Evolutionary conservation across 202 grass and related monocot genomes (phyloP).

Genomic region (Schoenoplectus triqueter): DNA sequence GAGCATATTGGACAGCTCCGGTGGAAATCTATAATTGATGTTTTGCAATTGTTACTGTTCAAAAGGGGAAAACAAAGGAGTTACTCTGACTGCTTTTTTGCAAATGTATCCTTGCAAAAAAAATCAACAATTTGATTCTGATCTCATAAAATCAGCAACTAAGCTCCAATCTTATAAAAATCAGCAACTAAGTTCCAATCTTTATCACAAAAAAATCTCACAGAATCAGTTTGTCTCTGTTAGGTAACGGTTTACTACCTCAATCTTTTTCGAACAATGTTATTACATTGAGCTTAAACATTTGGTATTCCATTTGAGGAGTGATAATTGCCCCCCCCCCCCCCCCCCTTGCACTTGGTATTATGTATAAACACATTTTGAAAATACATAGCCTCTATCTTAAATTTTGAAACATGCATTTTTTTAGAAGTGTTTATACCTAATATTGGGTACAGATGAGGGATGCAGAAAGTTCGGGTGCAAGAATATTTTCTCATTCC

Average conservation of each 20-base stretch:
- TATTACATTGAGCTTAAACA: not conserved
- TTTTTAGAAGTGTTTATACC: too few species aligned
- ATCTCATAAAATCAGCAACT: not conserved
- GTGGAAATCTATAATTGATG: constrained; percentile 81
- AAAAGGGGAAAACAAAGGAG: constrained; percentile 40
- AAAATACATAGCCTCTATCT: too few species aligned
- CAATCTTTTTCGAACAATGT: not conserved
- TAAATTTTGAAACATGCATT: too few species aligned
- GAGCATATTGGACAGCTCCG: constrained; percentile 68
- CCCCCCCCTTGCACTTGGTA: too few species aligned
- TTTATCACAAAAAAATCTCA: not conserved
- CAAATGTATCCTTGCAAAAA: constrained; percentile 1
- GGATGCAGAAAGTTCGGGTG: too few species aligned
- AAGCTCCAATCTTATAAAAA: not conserved
- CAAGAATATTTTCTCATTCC: too few species aligned
- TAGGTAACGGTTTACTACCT: not conserved
- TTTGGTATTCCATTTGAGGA: not conserved
- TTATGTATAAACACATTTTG: too few species aligned
- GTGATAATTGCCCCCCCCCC: too few species aligned
- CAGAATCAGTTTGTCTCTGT: not conserved
- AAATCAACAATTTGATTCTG: not conserved
- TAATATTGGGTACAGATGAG: too few species aligned
- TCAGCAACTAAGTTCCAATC: not conserved
- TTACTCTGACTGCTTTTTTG: constrained; percentile 9
- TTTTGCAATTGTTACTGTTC: constrained; percentile 64